Conservation (phyloP, 345 rosid genomes). For the Draba incana region DNA sequence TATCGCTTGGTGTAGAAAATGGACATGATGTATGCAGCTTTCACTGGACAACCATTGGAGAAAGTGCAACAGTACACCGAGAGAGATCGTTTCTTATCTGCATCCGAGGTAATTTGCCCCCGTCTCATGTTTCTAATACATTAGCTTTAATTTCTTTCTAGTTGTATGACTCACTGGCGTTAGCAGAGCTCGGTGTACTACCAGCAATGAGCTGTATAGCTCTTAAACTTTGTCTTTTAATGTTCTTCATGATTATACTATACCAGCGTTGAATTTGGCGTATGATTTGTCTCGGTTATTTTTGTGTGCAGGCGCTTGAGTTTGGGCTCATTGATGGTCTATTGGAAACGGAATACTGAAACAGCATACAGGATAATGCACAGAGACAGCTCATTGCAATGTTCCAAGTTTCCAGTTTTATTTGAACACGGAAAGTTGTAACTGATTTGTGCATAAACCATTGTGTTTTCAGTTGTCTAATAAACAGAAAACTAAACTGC, state of each 20-base stretch:
- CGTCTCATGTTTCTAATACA: background rate
- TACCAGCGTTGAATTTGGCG: background rate
- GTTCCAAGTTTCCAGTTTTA: conserved; percentile 28
- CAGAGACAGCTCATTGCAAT: conserved; percentile 12
- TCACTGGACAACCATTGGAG: conserved; percentile 85
- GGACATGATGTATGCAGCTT: conserved; percentile 82
- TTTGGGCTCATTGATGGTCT: conserved; percentile 82
- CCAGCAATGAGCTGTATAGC: background rate
- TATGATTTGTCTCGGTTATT: background rate
- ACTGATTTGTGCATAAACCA: conserved; percentile 35
- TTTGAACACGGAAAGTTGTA: conserved; percentile 27
- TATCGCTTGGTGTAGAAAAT: conserved; percentile 66
- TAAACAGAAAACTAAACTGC: background rate
- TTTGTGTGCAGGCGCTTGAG: conserved; percentile 72
- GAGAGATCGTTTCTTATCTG: conserved; percentile 82
- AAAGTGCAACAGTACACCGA: conserved; percentile 83
- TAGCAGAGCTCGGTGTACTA: background rate
- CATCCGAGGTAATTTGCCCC: conserved; percentile 66
- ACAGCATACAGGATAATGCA: conserved; percentile 5
- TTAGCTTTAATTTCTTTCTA: background rate
- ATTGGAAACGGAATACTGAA: conserved; percentile 76
- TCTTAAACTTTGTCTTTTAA: background rate
- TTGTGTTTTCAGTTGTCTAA: conserved; percentile 15
- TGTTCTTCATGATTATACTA: background rate
- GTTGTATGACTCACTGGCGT: background rate